Conservation (phyloP, 495 filamentous ascomycete species). For the Delitschia confertaspora region DNA sequence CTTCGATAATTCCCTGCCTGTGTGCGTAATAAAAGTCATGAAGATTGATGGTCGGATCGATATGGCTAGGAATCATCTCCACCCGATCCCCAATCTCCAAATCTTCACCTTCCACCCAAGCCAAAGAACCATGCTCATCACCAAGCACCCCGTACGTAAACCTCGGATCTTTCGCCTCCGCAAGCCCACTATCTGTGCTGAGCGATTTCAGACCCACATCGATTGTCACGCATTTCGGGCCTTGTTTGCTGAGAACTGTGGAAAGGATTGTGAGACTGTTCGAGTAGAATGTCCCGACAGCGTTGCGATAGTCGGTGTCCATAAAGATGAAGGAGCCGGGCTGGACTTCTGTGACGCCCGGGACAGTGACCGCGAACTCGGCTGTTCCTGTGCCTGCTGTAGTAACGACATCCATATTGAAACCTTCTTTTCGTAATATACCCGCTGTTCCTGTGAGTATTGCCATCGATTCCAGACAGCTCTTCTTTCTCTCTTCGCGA, state of each 20-base stretch:
- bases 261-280: constrained; percentile 28
- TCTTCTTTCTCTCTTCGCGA: constrained; percentile 21
- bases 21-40: constrained; percentile 24
- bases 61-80: constrained; percentile 27
- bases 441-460: constrained; percentile 28
- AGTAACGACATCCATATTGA: constrained; percentile 31
- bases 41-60: constrained; percentile 26
- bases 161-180: constrained; percentile 13
- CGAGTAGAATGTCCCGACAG: constrained; percentile 27
- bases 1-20: constrained; percentile 21
- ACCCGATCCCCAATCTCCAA: constrained; percentile 18
- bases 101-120: constrained; percentile 20
- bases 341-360: constrained; percentile 34
- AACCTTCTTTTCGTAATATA: constrained; percentile 24
- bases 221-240: constrained; percentile 19
- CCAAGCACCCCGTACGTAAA: constrained; percentile 19
- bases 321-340: constrained; percentile 37
- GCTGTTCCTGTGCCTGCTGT: constrained; percentile 34
- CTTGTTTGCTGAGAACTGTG: constrained; percentile 24
- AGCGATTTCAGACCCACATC: constrained; percentile 20
- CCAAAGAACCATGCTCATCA: constrained; percentile 22
- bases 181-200: constrained; percentile 23
- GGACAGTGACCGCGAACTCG: constrained; percentile 32
- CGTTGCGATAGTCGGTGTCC: constrained; percentile 34
- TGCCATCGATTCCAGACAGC: constrained; percentile 30